A percentile compares a stretch with the other conserved stretches of the same genome.
Evolutionary conservation across 129 eudicot species (phyloP).

Genomic region (Tanacetum coccineum): DNA sequence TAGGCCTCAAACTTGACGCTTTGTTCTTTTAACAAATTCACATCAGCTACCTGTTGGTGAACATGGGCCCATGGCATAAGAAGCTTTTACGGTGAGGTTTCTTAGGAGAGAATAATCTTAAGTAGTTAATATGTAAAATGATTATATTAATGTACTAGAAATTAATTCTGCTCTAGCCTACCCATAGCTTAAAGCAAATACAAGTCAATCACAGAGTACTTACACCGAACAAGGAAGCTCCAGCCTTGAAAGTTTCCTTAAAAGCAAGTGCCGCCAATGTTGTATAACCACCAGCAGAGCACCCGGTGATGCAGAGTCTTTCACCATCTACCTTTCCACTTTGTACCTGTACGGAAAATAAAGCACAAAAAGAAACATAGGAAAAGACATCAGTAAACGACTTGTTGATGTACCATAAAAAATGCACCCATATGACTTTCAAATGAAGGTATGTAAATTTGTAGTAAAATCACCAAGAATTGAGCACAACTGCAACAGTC

Average conservation of each 20-base stretch:
- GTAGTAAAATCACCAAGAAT: slow-evolving; percentile 31
- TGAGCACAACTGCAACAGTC: slow-evolving; percentile 44
- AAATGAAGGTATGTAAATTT: background rate
- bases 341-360: slow-evolving; percentile 31
- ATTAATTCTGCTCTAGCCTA: background rate
- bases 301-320: slow-evolving; percentile 48
- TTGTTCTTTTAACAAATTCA: slow-evolving; percentile 36
- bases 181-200: background rate
- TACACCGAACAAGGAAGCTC: slow-evolving; percentile 52
- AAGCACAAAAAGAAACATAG: background rate
- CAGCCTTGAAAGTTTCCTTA: slow-evolving; percentile 44
- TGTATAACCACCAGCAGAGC: slow-evolving; percentile 60
- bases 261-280: slow-evolving; percentile 47
- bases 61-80: slow-evolving; percentile 10
- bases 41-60: slow-evolving; percentile 38
- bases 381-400: background rate
- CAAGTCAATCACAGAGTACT: slow-evolving; percentile 17
- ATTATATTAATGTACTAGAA: background rate
- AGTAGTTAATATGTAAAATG: background rate
- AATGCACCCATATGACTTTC: background rate
- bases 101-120: too few species aligned
- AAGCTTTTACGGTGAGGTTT: slow-evolving; percentile 4
- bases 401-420: background rate
- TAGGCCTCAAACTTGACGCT: slow-evolving; percentile 41
- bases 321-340: slow-evolving; percentile 39